phyloP scores from a whole-genome alignment of 306 rosid species.

The Carpinus fangiana region DNA sequence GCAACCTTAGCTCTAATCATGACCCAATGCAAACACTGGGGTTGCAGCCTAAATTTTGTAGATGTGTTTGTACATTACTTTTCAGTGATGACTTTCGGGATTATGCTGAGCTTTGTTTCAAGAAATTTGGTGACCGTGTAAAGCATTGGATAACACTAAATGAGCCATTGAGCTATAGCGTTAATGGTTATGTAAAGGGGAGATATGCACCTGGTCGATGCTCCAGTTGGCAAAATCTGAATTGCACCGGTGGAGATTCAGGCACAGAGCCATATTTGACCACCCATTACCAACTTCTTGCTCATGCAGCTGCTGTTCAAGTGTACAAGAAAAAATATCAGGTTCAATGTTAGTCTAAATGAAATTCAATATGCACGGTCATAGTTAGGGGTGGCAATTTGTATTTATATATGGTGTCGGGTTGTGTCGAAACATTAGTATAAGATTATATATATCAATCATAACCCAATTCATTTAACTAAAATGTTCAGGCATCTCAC shows the following conservation, averaged over 20 bases:
- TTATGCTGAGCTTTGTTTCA: conserved; percentile 62
- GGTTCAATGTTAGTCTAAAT: conserved; percentile 22
- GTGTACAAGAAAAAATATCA: conserved; percentile 56
- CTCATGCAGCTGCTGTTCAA: conserved; percentile 62
- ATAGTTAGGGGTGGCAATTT: too few relatives aligned
- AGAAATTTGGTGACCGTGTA: conserved; percentile 66
- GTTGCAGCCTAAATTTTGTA: background rate
- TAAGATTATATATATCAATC: too few relatives aligned
- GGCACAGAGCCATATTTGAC: conserved; percentile 65
- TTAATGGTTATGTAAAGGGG: conserved; percentile 48
- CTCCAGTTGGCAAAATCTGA: conserved; percentile 46
- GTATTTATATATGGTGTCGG: too few relatives aligned
- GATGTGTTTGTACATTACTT: background rate
- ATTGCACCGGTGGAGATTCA: conserved; percentile 63
- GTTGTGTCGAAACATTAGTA: too few relatives aligned
- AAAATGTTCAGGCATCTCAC: fast-evolving
- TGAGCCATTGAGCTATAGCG: conserved; percentile 50
- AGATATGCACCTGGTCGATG: conserved; percentile 61
- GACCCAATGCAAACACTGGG: conserved; percentile 1
- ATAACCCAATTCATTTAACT: too few relatives aligned
- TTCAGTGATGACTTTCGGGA: conserved; percentile 48
- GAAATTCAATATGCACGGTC: background rate
- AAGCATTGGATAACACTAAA: conserved; percentile 72
- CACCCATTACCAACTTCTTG: conserved; percentile 57
- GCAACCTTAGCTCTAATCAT: background rate